Conservation (phyloP, 208 protist species). For the Porcisia hertigi region DNA sequence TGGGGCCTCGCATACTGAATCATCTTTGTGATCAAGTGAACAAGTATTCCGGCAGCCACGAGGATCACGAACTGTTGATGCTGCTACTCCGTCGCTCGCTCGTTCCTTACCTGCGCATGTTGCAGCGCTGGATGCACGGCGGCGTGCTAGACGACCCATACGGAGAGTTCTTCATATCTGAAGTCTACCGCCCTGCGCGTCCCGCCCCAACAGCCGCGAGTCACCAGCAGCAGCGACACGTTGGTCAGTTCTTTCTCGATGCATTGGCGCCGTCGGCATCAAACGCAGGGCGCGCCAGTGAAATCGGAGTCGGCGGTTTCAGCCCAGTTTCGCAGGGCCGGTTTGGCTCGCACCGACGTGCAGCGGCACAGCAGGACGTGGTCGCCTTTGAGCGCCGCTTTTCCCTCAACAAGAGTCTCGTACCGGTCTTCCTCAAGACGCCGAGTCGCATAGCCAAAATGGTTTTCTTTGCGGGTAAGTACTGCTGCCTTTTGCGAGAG, state of each 20-base stretch:
- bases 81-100: conserved; percentile 78
- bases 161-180: conserved; percentile 87
- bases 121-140: conserved; percentile 85
- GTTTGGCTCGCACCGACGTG: conserved; percentile 17
- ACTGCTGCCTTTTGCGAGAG: conserved; percentile 89
- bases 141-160: conserved; percentile 83
- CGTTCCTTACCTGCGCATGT: conserved; percentile 74
- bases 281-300: not conserved
- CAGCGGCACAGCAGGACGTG: conserved; percentile 31
- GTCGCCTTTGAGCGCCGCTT: conserved; percentile 79
- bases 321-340: conserved; percentile 5
- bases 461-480: conserved; percentile 86
- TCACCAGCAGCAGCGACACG: conserved; percentile 29
- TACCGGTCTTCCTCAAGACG: conserved; percentile 68
- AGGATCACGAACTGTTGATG: conserved; percentile 74
- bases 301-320: conserved; percentile 2
- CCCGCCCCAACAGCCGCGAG: conserved; percentile 19
- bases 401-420: conserved; percentile 81
- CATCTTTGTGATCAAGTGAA: conserved; percentile 71
- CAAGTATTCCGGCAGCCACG: conserved; percentile 60
- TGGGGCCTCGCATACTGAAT: conserved; percentile 74
- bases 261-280: conserved; percentile 13
- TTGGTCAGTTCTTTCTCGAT: conserved; percentile 31
- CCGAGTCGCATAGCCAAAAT: conserved; percentile 75
- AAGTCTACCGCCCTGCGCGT: conserved; percentile 27